Evolutionary conservation across 768 basidiomycete genomes (phyloP), one percentile per base, ranked within the genome.

Genomic region (Tricholoma sp.): DNA sequence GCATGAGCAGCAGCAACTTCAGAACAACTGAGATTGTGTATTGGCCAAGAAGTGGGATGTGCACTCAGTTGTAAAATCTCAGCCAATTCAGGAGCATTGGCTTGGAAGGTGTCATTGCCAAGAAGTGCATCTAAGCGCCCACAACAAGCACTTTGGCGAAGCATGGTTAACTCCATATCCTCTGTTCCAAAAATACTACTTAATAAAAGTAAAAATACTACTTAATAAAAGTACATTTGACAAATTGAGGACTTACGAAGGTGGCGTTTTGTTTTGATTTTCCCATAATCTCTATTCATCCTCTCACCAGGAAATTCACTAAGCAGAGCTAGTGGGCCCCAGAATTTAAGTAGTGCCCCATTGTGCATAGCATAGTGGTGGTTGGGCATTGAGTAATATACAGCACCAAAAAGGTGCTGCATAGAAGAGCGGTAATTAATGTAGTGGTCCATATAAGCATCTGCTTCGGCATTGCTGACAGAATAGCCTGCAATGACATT

Each of bases 351-450:
- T 1, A 65, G 48, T 7, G 57, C 52, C 10, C 53, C 62, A 63
- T 67, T 64, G 41, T 72, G 70, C 70, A 70, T 66, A 18, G 69
- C 70, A 61, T 61, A 73, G 48, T 73, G 70, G 49, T 71, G 67
- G 56, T 73, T 73, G 9, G 70, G 69, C n/a, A 58, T 57, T 24
- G 65, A 63, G 6, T 37, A 20, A 36, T 56, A 54, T 11, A 60
- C 28, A 4, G 65, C 34, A 50, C 31, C 31, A 58, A 66, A 70
- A 8, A 71, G 54, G 0, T 52, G 18, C 33, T 62, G 54, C 2
- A 63, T 60, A 17, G 59, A 17, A 32, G 53, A n/a, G 6, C 65
- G 58, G 55, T 70, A 72, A 9, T 57, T 15, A 15, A 62, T 33
- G 57, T 64, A 72, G 36, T 66, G 64, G 0, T 56, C 8, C 5